Evolutionary conservation across 805 yeast genomes (phyloP), one percentile per base, ranked within the genome.

Genomic region (Lipomyces lipofer): DNA sequence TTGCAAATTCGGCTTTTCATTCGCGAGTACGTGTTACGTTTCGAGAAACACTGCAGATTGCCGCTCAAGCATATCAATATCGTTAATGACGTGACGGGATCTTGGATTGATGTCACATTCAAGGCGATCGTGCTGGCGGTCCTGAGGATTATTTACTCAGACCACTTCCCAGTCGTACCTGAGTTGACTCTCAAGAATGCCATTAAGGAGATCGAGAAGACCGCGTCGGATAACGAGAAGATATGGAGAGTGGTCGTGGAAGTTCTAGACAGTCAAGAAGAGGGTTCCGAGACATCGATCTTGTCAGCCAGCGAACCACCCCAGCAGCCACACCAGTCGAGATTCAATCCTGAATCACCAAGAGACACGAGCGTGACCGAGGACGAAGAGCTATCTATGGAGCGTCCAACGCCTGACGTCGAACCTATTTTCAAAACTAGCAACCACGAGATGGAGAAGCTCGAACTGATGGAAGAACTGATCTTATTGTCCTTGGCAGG

Each of bases 11-110:
- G 69, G 21, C 59, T 69, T n/a, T 60, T 62, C 22, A 47, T 73
- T 19, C 67, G 76, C 17, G 76, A 73, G 54, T 73, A 67, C 45
- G 54, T 73, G 25, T 53, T 70, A 22, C 63, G 75, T 5, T 73
- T 73, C 56, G 75, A 73, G 57, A 66, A 66, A 51, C 66, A 70
- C 30, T 67, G 73, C 46, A 59, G 69, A 8, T 54, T 72, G 32
- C 70, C 74, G 2, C 48, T 68, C 19, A 59, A 73, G 51, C 68
- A 69, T 33, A 57, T 67, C 1, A 52, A 68, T 10, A 53, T 64
- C 3, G 54, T 73, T 38, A 69, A 71, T 54, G 75, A 73, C 47
- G 71, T 71, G 15, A 58, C 68, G 4, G 58, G 57, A 29, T 63
- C 62, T n/a, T 73, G 75, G 75, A 61, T 65, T 47, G 71, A 67